Evolutionary conservation across 2,329 filamentous ascomycete species (phyloP).

Genomic region (Nemania sp.): DNA sequence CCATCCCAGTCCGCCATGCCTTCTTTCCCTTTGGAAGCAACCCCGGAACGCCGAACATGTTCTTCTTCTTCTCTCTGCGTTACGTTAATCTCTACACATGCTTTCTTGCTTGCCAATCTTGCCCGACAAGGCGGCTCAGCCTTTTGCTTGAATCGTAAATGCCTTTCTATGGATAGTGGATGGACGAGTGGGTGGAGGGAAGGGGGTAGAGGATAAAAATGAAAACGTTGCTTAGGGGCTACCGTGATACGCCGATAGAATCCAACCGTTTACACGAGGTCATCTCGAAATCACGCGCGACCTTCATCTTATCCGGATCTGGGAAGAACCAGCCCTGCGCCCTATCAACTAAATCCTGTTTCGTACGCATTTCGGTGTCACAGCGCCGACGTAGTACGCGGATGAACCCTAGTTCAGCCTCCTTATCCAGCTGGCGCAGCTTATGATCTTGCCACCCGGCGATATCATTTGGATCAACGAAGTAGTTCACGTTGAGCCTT

Average conservation of each 20-base stretch:
- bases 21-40: constrained; percentile 5
- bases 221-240: constrained; percentile 23
- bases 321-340: constrained; percentile 90
- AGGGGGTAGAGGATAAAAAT: constrained; percentile 3
- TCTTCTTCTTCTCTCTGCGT: constrained; percentile 8
- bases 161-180: constrained; percentile 20
- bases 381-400: constrained; percentile 76
- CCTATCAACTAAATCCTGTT: constrained; percentile 77
- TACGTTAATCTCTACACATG: constrained; percentile 8
- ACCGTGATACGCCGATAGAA: constrained; percentile 54
- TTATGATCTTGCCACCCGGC: constrained; percentile 75
- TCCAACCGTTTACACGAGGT: constrained; percentile 65
- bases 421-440: constrained; percentile 79
- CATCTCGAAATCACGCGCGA: constrained; percentile 69
- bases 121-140: not conserved
- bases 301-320: constrained; percentile 81
- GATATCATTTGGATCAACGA: constrained; percentile 82
- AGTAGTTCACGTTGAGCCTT: constrained; percentile 83
- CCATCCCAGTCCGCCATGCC: constrained; percentile 12
- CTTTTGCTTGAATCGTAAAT: constrained; percentile 1
- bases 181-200: not conserved
- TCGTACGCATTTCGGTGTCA: constrained; percentile 75
- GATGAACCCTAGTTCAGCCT: constrained; percentile 80
- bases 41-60: constrained; percentile 36
- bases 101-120: not conserved